Percentiles rank a stretch among this genome's conserved stretches.
Evolutionary conservation across 805 yeast species (phyloP).

Genomic region (Candida palmyrensis): DNA sequence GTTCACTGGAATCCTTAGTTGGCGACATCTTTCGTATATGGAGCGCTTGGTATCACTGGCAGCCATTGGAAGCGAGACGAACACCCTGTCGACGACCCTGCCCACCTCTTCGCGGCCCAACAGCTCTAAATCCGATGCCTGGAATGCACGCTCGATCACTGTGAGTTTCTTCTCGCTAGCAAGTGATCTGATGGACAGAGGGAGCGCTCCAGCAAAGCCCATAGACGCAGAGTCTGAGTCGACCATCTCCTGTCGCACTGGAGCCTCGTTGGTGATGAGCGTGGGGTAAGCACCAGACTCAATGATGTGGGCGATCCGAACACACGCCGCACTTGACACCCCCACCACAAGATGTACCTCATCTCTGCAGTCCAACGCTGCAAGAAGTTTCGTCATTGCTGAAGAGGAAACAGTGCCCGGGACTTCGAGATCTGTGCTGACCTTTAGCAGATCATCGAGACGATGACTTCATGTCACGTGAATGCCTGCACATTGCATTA

Average conservation of each 20-base stretch:
- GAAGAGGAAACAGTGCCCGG: not conserved
- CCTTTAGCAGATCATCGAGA: not conserved
- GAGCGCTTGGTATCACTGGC: slow-evolving; percentile 24
- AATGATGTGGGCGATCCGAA: slow-evolving; percentile 44
- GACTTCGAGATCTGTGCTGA: not conserved
- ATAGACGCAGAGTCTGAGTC: too few relatives aligned
- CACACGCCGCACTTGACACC: slow-evolving; percentile 37
- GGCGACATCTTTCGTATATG: slow-evolving; percentile 49
- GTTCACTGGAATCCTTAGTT: slow-evolving; percentile 75
- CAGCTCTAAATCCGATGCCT: slow-evolving; percentile 40
- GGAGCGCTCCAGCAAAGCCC: too few relatives aligned
- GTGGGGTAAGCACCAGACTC: slow-evolving; percentile 45
- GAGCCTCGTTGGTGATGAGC: not conserved
- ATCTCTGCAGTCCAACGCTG: slow-evolving; percentile 40
- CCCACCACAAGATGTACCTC: slow-evolving; percentile 61
- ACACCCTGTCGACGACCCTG: slow-evolving; percentile 68
- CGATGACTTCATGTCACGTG: slow-evolving; percentile 3
- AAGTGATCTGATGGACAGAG: too few relatives aligned
- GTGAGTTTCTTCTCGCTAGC: too few relatives aligned
- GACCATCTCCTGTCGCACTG: too few relatives aligned
- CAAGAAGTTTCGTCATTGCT: slow-evolving; percentile 17
- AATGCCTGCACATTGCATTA: not conserved
- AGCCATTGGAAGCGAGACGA: slow-evolving; percentile 45
- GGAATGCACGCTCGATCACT: slow-evolving; percentile 16
- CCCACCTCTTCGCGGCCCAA: slow-evolving; percentile 63